Conservation (phyloP, 176 grass and related monocot genomes). For the Bromus sterilis region DNA sequence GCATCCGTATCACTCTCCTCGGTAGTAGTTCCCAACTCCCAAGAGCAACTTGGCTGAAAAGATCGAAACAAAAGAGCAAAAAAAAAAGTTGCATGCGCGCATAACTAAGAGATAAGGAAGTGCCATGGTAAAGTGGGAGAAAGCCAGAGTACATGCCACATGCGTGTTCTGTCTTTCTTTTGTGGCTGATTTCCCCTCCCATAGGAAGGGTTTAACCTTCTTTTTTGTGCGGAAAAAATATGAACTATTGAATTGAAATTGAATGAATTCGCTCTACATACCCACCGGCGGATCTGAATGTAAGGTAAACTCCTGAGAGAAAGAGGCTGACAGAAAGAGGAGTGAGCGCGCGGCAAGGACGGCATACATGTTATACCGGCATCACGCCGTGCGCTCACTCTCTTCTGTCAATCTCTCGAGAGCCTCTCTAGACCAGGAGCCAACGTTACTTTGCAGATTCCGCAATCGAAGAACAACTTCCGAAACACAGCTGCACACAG, state of each 20-base stretch:
- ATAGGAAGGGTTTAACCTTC: accelerated
- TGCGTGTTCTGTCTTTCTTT: background rate
- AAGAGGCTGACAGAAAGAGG: conserved; percentile 64
- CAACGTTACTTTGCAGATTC: background rate
- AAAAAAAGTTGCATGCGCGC: background rate
- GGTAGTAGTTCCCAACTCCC: conserved; percentile 15
- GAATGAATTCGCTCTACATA: background rate
- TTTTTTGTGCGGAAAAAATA: background rate
- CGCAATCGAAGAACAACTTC: background rate
- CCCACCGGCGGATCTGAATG: background rate
- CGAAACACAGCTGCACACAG: background rate
- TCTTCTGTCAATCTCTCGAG: conserved; percentile 81
- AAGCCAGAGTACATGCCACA: background rate
- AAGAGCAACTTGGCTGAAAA: conserved; percentile 18
- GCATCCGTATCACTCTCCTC: conserved; percentile 16
- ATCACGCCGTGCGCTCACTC: conserved; percentile 64
- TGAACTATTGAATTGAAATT: background rate
- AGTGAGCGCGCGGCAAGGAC: conserved; percentile 57
- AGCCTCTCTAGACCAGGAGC: background rate
- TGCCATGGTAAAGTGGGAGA: background rate
- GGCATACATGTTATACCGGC: conserved; percentile 13
- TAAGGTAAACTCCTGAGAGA: background rate
- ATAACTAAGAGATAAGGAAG: conserved; percentile 18
- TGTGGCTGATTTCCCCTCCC: background rate
- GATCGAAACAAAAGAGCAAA: background rate